Conservation (phyloP, 2,329 filamentous ascomycete genomes). For the Alternaria sp. region DNA sequence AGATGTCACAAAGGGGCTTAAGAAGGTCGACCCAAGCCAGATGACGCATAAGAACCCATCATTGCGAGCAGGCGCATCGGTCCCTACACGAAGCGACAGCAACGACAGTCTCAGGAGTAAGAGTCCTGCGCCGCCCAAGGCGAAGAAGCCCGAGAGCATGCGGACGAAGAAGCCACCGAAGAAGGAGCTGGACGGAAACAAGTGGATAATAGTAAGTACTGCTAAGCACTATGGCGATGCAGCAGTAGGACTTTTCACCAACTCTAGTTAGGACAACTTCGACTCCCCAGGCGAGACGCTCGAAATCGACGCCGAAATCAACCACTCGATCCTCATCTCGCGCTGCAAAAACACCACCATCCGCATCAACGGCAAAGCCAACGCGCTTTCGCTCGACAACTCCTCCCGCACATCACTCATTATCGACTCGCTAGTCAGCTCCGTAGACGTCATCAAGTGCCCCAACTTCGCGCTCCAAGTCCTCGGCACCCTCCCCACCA, state of each 20-base stretch:
- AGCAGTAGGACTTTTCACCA: too few relatives aligned
- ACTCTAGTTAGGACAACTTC: constrained; percentile 90
- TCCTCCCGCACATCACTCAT: constrained; percentile 82
- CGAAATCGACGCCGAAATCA: constrained; percentile 79
- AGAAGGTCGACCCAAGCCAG: constrained; percentile 91
- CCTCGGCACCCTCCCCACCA: constrained; percentile 80
- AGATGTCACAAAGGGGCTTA: constrained; percentile 83
- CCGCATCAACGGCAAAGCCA: constrained; percentile 89
- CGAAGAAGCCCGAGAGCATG: constrained; percentile 61
- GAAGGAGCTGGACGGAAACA: constrained; percentile 69
- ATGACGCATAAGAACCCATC: constrained; percentile 99
- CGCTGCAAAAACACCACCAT: constrained; percentile 91
- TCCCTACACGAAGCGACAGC: constrained; percentile 65
- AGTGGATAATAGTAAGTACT: constrained; percentile 84
- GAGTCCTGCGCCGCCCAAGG: constrained; percentile 80
- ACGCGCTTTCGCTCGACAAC: constrained; percentile 96
- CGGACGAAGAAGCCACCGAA: constrained; percentile 56
- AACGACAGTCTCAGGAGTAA: constrained; percentile 65
- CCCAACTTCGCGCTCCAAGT: constrained; percentile 95
- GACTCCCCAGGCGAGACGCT: constrained; percentile 76
- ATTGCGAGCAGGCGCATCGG: constrained; percentile 74
- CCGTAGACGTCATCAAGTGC: constrained; percentile 93
- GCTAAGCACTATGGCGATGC: too few relatives aligned
- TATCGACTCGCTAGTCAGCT: constrained; percentile 86
- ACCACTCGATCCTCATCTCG: constrained; percentile 89